These are phyloP conservation scores for Fraxinus quadrangulata DNA, from an alignment of 257 asterid species.

Conservation along the genomic window DNA sequence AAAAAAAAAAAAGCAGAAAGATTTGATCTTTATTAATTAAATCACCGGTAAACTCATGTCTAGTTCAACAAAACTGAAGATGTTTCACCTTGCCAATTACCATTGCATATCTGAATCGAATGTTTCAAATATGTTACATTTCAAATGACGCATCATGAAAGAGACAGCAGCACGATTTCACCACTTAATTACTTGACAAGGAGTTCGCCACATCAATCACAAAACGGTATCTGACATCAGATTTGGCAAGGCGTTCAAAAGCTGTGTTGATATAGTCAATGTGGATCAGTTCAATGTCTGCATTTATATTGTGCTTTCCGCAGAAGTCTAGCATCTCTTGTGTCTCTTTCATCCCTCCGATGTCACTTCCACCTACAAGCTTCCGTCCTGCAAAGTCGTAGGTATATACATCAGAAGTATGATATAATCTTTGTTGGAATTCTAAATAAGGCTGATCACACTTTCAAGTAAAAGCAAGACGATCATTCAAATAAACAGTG, in stretches of 20 bases:
- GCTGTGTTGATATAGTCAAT: slow-evolving; percentile 50
- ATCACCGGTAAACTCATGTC: not conserved
- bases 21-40: too few relatives aligned
- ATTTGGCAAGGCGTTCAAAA: slow-evolving; percentile 58
- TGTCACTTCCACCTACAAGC: slow-evolving; percentile 60
- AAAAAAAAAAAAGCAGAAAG: too few relatives aligned
- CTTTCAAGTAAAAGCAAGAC: too few relatives aligned
- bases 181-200: slow-evolving; percentile 19
- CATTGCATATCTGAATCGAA: not conserved
- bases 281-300: slow-evolving; percentile 55
- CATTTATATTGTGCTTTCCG: slow-evolving; percentile 52
- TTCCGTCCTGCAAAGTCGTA: slow-evolving; percentile 44
- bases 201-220: slow-evolving; percentile 64
- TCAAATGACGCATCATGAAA: not conserved
- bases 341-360: slow-evolving; percentile 66
- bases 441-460: too few relatives aligned
- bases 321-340: slow-evolving; percentile 75
- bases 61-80: not conserved
- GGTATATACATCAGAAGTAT: too few relatives aligned
- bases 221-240: slow-evolving; percentile 65
- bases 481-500: too few relatives aligned
- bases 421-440: too few relatives aligned
- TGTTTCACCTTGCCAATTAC: not conserved
- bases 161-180: not conserved
- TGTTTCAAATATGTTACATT: not conserved